Base-by-base conservation (phyloP, 768 basidiomycete genomes). In the Rossbeevera mucosa region DNA sequence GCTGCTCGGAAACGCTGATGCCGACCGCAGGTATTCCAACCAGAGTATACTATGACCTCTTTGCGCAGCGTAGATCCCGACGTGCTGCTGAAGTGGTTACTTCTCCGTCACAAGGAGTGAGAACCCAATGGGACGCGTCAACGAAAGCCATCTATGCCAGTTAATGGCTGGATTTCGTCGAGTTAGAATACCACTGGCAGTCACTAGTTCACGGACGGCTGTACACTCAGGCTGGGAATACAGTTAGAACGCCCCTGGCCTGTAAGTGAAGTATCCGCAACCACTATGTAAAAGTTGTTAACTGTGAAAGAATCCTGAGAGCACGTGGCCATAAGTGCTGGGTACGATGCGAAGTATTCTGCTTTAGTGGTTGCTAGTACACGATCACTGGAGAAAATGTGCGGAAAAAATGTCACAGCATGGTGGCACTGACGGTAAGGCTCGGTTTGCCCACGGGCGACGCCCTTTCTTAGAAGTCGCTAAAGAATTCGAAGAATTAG, bases 371-470 rank as follows among this genome's bases (percentile, higher is more conserved):
- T n/a, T n/a, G n/a, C n/a, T n/a, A n/a, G n/a, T 11, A 7, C 29
- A 16, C 28, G 16, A 28, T 28, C 51, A 14, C 41, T 13, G 20
- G 31, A 24, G 13, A 5, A 21, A 13, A 38, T 5, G 13, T 5
- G 13, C 25, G 9, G 24, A 30, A 30, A 13, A 24, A 18, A 5
- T 20, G 24, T 52, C 46, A 59, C 16, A 56, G 47, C 49, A n/a
- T 44, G 29, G 53, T 21, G 4, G 59, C 43, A 43, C 59, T 50
- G 8, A 52, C 59, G 11, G 52, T n/a, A n/a, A 59, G 4, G 57
- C 33, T 47, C 33, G 42, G 25, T 29, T 43, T 12, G 25, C 25
- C 33, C 24, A 36, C 9, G 21, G 13, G 24, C 46, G 55, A 29
- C 49, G 46, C 5, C 33, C 30, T 7, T 52, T 25, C 50, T 56